Conservation (phyloP, 371 early-diverging fungal species). For the Parasitella parasitica region DNA sequence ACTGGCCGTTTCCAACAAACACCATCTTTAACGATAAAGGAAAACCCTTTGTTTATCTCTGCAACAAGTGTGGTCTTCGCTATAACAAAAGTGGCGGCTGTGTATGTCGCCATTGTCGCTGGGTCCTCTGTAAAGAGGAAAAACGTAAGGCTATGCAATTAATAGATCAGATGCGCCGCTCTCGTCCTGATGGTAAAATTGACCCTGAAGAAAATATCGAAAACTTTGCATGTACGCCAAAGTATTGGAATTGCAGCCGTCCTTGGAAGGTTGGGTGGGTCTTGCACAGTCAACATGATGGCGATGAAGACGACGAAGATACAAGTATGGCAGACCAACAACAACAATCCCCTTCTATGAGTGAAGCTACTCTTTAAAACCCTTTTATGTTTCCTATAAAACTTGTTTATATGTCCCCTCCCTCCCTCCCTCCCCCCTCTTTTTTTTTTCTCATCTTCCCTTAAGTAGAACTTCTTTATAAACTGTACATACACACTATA, state of each 20-base stretch:
- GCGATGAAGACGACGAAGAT: constrained; percentile 21
- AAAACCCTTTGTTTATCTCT: constrained; percentile 47
- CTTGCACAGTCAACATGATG: constrained; percentile 24
- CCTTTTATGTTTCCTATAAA: not conserved
- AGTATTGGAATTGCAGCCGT: constrained; percentile 46
- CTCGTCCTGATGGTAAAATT: constrained; percentile 37
- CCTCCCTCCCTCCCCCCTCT: not conserved
- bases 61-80: constrained; percentile 51
- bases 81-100: constrained; percentile 49
- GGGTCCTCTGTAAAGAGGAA: constrained; percentile 55
- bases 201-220: constrained; percentile 49
- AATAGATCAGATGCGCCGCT: constrained; percentile 43
- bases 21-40: constrained; percentile 41
- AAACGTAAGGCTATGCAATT: constrained; percentile 45
- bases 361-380: not conserved
- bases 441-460: not conserved
- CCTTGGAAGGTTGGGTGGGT: constrained; percentile 55
- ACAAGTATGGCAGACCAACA: not conserved
- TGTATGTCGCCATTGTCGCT: constrained; percentile 47
- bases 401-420: not conserved
- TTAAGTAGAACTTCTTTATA: not conserved
- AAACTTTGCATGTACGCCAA: constrained; percentile 45
- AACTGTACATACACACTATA: not conserved
- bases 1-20: constrained; percentile 46
- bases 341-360: not conserved